Base-by-base conservation (phyloP, 176 grass and related monocot species). In the Typha latifolia region DNA sequence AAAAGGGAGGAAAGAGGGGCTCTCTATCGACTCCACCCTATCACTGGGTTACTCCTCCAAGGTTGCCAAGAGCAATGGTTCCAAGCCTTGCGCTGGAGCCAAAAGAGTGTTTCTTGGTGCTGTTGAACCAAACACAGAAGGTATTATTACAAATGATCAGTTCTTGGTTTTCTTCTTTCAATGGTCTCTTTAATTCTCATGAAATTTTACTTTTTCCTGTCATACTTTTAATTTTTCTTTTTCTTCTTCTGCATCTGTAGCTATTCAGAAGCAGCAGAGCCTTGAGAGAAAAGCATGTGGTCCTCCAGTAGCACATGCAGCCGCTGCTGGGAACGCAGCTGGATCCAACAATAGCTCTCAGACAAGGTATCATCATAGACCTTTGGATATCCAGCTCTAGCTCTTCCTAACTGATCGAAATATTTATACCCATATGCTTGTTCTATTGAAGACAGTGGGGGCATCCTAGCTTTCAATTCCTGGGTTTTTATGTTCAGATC, bases 351-450 rank as follows among this genome's bases (percentile, higher is more conserved):
- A 61, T 49, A 81, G 74, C 70, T 72, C 56, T 19, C 81, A 79
- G 52, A 81, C 66, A 75, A 89, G 81, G 86, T 89, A 51, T 59
- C 62, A 74, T 78, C 62, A 78, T 74, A 52, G 48, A 16, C 31
- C 72, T 75, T 62, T 67, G 61, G 63, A 69, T 68, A 24, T 13
- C 4, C 66, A 55, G 53, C n/a, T 19, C 20, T 6, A 19, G 53
- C 53, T 57, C 53, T 57, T 57, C 14, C 14, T 55, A 16, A 16
- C 14, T 56, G 20, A n/a, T n/a, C 19, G 14, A n/a, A n/a, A n/a
- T n/a, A n/a, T 59, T 22, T 59, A 61, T 77, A 69, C 37, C 83
- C 48, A 76, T 72, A 24, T 70, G 70, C 71, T 31, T 24, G 66
- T 37, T 32, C 32, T 14, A n/a, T 66, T 66, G 8, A 66, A 37